These are phyloP conservation scores for Colletotrichum sp. DNA, from an alignment of 2,329 filamentous ascomycete species.

Conservation along the genomic window DNA sequence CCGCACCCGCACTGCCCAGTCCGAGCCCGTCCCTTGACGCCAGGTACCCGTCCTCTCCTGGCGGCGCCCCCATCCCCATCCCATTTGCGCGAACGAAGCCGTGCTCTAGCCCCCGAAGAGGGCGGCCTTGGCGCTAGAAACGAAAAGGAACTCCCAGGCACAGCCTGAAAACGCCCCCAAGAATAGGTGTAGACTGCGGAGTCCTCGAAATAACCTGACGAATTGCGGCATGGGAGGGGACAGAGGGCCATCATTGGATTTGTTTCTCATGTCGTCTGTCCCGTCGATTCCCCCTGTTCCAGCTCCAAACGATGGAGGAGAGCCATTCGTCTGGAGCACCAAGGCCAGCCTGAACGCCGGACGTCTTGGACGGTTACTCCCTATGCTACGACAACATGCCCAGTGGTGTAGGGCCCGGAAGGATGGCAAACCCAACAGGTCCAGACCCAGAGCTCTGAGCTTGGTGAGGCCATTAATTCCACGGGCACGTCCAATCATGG, in stretches of 20 bases:
- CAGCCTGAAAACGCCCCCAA: neutral
- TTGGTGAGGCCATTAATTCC: slow-evolving; percentile 7
- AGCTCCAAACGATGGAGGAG: neutral
- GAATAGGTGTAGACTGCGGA: neutral
- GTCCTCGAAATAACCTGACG: neutral
- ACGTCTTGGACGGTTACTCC: neutral
- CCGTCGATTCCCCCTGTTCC: slow-evolving; percentile 2
- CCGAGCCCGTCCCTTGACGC: neutral
- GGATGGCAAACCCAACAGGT: slow-evolving; percentile 5
- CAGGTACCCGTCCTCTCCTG: slow-evolving; percentile 6
- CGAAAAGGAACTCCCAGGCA: slow-evolving; percentile 4
- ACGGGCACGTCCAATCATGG: slow-evolving; percentile 8
- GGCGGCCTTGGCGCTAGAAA: slow-evolving; percentile 10
- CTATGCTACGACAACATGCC: neutral
- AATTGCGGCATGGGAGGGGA: neutral
- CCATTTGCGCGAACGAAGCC: neutral
- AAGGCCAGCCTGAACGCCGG: neutral
- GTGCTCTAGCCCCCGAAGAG: neutral
- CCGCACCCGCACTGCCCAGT: neutral
- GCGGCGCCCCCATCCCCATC: neutral
- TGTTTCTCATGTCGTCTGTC: neutral
- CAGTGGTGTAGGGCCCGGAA: neutral
- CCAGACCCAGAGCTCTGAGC: slow-evolving; percentile 19
- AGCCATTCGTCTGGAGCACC: neutral
- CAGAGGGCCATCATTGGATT: neutral